Conservation (phyloP, 2,329 filamentous ascomycete genomes). For the Trichoderma sp. region DNA sequence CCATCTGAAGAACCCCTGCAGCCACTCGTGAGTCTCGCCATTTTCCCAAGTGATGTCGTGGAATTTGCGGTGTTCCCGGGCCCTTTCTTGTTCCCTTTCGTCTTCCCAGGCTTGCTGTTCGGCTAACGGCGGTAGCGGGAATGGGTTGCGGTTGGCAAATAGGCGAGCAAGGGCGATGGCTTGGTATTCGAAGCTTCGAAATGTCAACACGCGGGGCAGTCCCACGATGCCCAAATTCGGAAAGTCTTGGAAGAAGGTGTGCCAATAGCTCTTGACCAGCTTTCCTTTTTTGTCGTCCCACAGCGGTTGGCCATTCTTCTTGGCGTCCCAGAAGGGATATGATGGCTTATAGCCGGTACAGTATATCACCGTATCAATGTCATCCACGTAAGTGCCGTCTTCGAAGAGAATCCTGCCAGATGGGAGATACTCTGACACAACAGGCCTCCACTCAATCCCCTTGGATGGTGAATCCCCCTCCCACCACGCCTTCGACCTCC, state of each 20-base stretch:
- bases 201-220: conserved; percentile 53
- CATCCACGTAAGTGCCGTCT: conserved; percentile 40
- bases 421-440: conserved; percentile 48
- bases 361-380: conserved; percentile 46
- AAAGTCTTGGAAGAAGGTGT: conserved; percentile 54
- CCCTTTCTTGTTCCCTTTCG: conserved; percentile 38
- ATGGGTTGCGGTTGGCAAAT: conserved; percentile 45
- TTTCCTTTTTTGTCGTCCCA: conserved; percentile 52
- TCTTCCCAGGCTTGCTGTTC: conserved; percentile 52
- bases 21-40: conserved; percentile 52
- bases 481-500: conserved; percentile 51
- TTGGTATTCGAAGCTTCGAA: conserved; percentile 59
- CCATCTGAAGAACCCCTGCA: conserved; percentile 49
- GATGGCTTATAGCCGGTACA: conserved; percentile 48
- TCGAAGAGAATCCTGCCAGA: conserved; percentile 48
- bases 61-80: conserved; percentile 44
- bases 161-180: conserved; percentile 54
- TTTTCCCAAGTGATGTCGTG: conserved; percentile 56
- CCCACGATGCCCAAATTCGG: conserved; percentile 54
- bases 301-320: conserved; percentile 47
- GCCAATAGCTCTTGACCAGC: conserved; percentile 50
- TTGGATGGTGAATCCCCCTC: conserved; percentile 50
- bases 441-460: conserved; percentile 56
- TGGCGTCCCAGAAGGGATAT: conserved; percentile 52
- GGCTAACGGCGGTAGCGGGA: conserved; percentile 41